These are phyloP conservation scores for Gracilaria gracilis DNA, from an alignment of 23 red algal species.

Conservation along the genomic window DNA sequence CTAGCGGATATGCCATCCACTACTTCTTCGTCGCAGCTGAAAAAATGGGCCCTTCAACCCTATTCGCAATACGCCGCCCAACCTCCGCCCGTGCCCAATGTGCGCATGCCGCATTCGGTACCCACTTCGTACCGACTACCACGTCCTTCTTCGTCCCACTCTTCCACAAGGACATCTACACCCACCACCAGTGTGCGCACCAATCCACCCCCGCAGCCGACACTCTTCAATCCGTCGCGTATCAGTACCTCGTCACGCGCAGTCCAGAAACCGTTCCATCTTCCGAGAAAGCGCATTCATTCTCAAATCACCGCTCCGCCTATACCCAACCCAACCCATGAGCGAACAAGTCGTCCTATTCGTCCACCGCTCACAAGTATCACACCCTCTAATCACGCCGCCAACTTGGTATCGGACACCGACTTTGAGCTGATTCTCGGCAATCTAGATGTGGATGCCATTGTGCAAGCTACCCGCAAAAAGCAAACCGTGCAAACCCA, in stretches of 20 bases:
- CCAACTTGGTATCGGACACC: neutral
- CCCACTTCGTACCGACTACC: neutral
- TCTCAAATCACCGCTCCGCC: neutral
- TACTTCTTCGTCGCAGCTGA: neutral
- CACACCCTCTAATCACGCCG: neutral
- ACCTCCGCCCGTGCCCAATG: neutral
- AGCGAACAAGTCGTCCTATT: too few relatives aligned
- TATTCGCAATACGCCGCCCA: neutral
- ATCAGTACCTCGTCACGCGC: neutral
- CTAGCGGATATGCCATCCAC: neutral
- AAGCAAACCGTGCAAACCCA: neutral
- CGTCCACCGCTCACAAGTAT: neutral
- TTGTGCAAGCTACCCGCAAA: conserved; percentile 35
- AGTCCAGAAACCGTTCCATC: neutral
- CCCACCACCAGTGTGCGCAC: too few relatives aligned
- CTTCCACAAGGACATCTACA: too few relatives aligned
- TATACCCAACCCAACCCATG: neutral
- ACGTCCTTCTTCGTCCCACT: neutral
- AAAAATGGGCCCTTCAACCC: neutral
- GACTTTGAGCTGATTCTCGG: conserved; percentile 21
- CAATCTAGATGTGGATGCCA: conserved; percentile 57
- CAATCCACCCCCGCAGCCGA: neutral
- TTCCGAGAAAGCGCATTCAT: neutral
- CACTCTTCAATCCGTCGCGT: neutral
- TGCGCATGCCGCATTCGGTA: too few relatives aligned